Evolutionary conservation across 805 yeast genomes (phyloP).

Genomic region (Lipomyces chichibuensis): DNA sequence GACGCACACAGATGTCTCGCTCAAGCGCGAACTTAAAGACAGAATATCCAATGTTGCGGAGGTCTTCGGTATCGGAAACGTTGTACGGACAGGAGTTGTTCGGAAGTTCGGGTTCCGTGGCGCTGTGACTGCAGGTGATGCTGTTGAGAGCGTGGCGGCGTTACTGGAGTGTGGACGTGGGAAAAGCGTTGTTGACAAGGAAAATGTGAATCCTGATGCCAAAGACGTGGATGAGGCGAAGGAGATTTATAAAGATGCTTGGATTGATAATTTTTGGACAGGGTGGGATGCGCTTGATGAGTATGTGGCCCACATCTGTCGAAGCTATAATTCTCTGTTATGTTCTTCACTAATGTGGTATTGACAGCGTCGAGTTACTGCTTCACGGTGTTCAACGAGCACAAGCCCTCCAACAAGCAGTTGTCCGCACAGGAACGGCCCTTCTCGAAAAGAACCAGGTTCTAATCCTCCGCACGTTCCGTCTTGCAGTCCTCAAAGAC

Average conservation of each 20-base stretch:
- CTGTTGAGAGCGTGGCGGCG: conserved; percentile 86
- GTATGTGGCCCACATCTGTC: conserved; percentile 17
- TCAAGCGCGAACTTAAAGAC: conserved; percentile 71
- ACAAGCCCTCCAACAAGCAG: conserved; percentile 76
- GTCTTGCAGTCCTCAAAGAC: conserved; percentile 86
- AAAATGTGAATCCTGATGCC: conserved; percentile 38
- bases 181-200: conserved; percentile 35
- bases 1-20: conserved; percentile 81
- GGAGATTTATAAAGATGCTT: conserved; percentile 45
- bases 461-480: conserved; percentile 75
- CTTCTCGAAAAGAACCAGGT: conserved; percentile 79
- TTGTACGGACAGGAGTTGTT: conserved; percentile 82
- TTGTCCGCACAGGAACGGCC: conserved; percentile 88
- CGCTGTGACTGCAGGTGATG: conserved; percentile 86
- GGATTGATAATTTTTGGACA: conserved; percentile 75
- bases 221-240: conserved; percentile 7
- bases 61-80: conserved; percentile 77
- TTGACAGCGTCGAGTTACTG: conserved; percentile 52
- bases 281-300: conserved; percentile 65
- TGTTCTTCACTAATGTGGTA: background rate
- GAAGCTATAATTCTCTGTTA: background rate
- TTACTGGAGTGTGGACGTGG: conserved; percentile 58
- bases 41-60: conserved; percentile 73
- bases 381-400: conserved; percentile 79
- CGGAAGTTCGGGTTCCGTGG: conserved; percentile 88